Percentiles rank a stretch among this genome's conserved stretches.
Evolutionary conservation across 352 stramenopile species (phyloP).

Genomic region (Plasmopara viticola): DNA sequence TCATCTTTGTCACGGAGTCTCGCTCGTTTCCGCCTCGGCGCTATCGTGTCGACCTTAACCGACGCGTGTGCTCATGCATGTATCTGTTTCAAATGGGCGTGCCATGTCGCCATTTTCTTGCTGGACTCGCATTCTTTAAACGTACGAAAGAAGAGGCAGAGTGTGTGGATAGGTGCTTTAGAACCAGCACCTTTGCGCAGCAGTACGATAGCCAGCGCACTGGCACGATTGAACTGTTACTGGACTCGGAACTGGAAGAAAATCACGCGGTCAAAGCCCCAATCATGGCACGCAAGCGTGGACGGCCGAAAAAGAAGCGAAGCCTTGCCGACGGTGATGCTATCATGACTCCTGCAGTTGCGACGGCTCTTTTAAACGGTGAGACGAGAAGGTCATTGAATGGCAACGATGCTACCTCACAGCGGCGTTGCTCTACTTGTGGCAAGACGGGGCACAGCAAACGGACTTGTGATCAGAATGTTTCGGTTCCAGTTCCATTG

Average conservation of each 20-base stretch:
- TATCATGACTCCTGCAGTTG: conserved; percentile 9
- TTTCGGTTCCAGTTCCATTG: not conserved
- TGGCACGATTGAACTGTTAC: conserved; percentile 23
- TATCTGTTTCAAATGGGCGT: conserved; percentile 31
- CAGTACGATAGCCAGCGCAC: conserved; percentile 25
- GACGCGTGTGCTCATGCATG: conserved; percentile 26
- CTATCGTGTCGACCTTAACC: conserved; percentile 26
- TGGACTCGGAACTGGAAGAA: conserved; percentile 29
- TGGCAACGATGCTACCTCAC: conserved; percentile 5
- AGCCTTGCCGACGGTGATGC: conserved; percentile 4
- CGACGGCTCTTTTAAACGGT: conserved; percentile 6
- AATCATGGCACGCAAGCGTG: conserved; percentile 24
- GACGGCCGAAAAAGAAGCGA: conserved; percentile 26
- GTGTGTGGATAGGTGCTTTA: conserved; percentile 24
- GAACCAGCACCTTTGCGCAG: conserved; percentile 17
- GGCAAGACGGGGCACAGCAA: conserved; percentile 27
- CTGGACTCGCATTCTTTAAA: conserved; percentile 24
- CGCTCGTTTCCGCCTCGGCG: conserved; percentile 30
- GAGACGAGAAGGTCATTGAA: conserved; percentile 6
- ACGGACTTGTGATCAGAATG: conserved; percentile 18
- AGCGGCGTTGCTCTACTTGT: conserved; percentile 24
- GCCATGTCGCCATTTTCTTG: conserved; percentile 29
- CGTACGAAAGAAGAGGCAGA: conserved; percentile 12
- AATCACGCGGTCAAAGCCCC: conserved; percentile 22
- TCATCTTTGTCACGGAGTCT: conserved; percentile 30